Evolutionary conservation across 768 basidiomycete genomes (phyloP).

Genomic region (Mycena haematopus): DNA sequence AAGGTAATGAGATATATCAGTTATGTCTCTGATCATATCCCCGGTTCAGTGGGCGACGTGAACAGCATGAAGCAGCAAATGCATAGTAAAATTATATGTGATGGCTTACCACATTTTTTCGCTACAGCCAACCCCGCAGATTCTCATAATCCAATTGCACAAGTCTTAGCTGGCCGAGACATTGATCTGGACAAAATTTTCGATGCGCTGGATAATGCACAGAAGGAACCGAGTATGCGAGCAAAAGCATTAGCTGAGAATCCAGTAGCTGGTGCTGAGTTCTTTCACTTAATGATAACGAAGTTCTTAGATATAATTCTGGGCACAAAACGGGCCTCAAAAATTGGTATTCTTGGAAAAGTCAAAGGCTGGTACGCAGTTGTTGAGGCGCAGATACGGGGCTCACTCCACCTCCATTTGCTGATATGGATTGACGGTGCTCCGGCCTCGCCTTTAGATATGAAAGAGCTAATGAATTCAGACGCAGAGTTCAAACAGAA

Average conservation of each 20-base stretch:
- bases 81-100: neutral
- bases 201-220: no score
- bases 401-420: neutral
- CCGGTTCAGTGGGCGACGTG: neutral
- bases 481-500: neutral
- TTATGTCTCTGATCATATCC: neutral
- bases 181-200: no score
- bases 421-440: conserved; percentile 7
- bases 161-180: no score
- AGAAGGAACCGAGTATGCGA: no score
- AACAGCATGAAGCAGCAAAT: neutral
- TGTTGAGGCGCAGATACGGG: no score
- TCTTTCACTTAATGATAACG: no score
- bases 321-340: no score
- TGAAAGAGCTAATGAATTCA: neutral
- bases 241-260: no score
- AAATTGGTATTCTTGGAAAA: neutral
- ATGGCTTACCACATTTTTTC: neutral
- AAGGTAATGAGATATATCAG: conserved; percentile 21
- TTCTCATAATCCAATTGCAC: no score
- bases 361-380: no score
- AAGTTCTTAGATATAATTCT: no score
- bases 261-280: no score
- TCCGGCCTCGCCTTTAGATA: neutral
- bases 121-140: neutral